Conservation (phyloP, 176 grass and related monocot species). For the Zoysia japonica region DNA sequence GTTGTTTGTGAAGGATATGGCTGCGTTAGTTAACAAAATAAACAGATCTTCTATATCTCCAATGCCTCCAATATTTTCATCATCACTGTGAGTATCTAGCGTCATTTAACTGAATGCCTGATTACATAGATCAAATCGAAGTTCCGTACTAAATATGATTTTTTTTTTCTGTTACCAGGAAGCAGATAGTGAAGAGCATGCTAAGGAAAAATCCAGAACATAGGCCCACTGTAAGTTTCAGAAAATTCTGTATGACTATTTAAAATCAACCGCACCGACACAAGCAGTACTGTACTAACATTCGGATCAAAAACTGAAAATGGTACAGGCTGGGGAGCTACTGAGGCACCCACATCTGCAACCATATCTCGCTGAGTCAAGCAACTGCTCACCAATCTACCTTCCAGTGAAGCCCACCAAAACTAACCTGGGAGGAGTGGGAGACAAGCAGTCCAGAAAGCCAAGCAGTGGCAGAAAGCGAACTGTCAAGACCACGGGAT, state of each 20-base stretch:
- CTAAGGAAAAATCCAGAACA: conserved; percentile 89
- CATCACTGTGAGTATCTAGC: conserved; percentile 56
- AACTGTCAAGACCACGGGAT: conserved; percentile 38
- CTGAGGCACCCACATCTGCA: conserved; percentile 71
- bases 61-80: conserved; percentile 79
- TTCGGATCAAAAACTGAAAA: conserved; percentile 22
- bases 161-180: conserved; percentile 43
- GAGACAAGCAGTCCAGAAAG: conserved; percentile 58
- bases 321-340: conserved; percentile 69
- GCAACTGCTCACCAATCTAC: conserved; percentile 65
- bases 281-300: neutral
- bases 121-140: neutral
- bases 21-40: conserved; percentile 82
- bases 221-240: conserved; percentile 75
- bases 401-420: conserved; percentile 71
- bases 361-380: conserved; percentile 64
- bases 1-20: conserved; percentile 67
- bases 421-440: conserved; percentile 50
- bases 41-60: conserved; percentile 88
- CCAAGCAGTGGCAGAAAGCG: conserved; percentile 45
- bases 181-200: conserved; percentile 91
- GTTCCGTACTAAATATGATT: conserved; percentile 10
- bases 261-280: conserved; percentile 12
- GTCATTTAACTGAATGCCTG: neutral
- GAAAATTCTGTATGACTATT: conserved; percentile 18